These are phyloP conservation scores for Suhomyces wounanorum DNA, from an alignment of 1,139 yeast genomes.

Conservation along the genomic window DNA sequence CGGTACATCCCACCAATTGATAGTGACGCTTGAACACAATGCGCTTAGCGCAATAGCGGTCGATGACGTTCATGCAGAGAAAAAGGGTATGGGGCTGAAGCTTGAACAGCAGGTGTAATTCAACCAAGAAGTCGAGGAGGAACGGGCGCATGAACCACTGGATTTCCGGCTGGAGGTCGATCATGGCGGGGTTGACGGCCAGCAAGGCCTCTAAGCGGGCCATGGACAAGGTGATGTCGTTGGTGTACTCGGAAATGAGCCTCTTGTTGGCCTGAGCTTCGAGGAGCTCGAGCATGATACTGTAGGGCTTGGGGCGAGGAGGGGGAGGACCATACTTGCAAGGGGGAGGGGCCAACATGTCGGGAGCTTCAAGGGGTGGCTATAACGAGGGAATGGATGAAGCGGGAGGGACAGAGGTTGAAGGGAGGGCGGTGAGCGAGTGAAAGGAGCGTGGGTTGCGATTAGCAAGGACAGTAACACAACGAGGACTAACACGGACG, in stretches of 20 bases:
- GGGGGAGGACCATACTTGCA: slow-evolving; percentile 48
- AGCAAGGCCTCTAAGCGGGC: slow-evolving; percentile 34
- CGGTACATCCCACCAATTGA: slow-evolving; percentile 89
- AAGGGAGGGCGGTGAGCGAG: not conserved
- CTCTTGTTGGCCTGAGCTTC: slow-evolving; percentile 49
- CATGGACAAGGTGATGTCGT: slow-evolving; percentile 33
- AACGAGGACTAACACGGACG: not conserved
- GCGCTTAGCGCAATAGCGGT: slow-evolving; percentile 87
- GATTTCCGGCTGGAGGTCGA: slow-evolving; percentile 88
- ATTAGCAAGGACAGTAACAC: not conserved
- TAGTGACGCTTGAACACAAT: slow-evolving; percentile 91
- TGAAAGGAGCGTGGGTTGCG: not conserved
- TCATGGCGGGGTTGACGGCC: slow-evolving; percentile 64
- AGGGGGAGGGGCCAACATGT: slow-evolving; percentile 7
- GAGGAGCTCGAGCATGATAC: slow-evolving; percentile 45
- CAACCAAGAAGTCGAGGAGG: slow-evolving; percentile 78
- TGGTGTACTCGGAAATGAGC: slow-evolving; percentile 44
- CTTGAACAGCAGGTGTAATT: slow-evolving; percentile 75
- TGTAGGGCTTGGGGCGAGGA: slow-evolving; percentile 39
- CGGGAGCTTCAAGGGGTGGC: slow-evolving; percentile 4
- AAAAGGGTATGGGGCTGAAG: slow-evolving; percentile 80
- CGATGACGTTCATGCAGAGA: slow-evolving; percentile 78
- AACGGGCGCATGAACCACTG: slow-evolving; percentile 93
- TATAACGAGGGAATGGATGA: slow-evolving; percentile 16
- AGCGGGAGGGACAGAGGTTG: slow-evolving; percentile 1